Percentiles rank a stretch among this genome's conserved stretches.
Evolutionary conservation across 192 early-diverging fungal species (phyloP).

Genomic region (Podila verticillata): DNA sequence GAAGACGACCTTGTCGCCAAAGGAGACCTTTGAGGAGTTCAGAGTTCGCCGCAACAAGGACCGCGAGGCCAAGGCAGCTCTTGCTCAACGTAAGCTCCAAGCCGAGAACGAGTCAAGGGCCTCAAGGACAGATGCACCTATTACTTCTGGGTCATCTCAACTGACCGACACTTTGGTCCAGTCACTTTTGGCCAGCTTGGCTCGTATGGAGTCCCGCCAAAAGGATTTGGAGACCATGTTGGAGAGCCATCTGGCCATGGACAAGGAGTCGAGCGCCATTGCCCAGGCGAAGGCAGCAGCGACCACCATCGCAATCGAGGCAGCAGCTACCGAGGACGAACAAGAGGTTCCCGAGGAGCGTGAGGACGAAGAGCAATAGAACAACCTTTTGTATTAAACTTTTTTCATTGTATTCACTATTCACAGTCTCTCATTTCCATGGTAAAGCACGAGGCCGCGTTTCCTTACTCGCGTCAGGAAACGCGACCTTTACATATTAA

Average conservation of each 20-base stretch:
- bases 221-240: slow-evolving; percentile 34
- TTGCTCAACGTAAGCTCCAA: not conserved
- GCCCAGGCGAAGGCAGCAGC: not conserved
- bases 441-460: not conserved
- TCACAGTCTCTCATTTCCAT: not conserved
- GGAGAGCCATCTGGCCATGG: slow-evolving; percentile 15
- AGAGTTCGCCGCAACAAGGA: slow-evolving; percentile 21
- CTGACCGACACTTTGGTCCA: slow-evolving; percentile 37
- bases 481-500: too few relatives aligned
- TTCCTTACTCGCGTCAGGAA: too few relatives aligned
- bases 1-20: not conserved
- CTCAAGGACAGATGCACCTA: not conserved
- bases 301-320: not conserved
- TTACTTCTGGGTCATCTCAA: not conserved
- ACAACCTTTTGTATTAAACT: too few relatives aligned
- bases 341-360: slow-evolving; percentile 3
- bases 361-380: not conserved
- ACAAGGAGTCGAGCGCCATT: slow-evolving; percentile 15
- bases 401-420: not conserved
- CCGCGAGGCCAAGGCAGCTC: slow-evolving; percentile 18
- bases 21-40: slow-evolving; percentile 37
- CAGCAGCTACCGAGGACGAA: not conserved
- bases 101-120: not conserved
- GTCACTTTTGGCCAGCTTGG: slow-evolving; percentile 31
- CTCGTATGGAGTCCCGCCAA: slow-evolving; percentile 40